Percentiles rank a stretch among this genome's conserved stretches.
These are phyloP conservation scores for Lasiodiplodia sp. DNA, from an alignment of 2,329 filamentous ascomycete genomes.

Conservation along the genomic window DNA sequence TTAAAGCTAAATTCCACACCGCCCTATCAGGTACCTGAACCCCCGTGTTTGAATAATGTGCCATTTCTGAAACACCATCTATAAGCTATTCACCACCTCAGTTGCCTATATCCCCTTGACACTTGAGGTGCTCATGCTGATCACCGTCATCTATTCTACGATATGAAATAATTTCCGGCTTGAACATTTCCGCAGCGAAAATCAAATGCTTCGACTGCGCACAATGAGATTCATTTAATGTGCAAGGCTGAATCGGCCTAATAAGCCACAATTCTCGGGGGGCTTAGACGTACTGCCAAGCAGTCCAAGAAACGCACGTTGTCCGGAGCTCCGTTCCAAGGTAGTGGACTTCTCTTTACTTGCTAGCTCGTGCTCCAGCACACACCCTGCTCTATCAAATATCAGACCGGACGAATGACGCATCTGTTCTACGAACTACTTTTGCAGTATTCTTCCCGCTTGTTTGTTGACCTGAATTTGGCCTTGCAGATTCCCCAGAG, in stretches of 20 bases:
- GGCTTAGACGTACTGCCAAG: not conserved
- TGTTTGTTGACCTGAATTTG: too few relatives aligned
- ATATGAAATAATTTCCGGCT: not conserved
- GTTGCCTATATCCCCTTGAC: not conserved
- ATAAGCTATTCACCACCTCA: conserved; percentile 4
- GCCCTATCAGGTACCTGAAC: not conserved
- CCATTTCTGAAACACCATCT: conserved; percentile 4
- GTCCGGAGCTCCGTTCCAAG: not conserved
- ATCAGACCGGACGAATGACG: not conserved
- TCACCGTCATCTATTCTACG: not conserved
- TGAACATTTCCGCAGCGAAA: not conserved
- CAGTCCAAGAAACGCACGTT: not conserved
- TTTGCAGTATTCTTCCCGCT: too few relatives aligned
- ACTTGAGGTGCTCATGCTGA: not conserved
- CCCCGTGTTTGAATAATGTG: not conserved
- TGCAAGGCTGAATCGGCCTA: not conserved
- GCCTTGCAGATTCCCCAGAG: too few relatives aligned
- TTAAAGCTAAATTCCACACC: not conserved
- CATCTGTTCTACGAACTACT: too few relatives aligned
- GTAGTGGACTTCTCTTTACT: not conserved
- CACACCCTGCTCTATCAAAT: not conserved
- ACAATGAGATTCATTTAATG: not conserved
- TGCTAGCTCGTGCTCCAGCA: not conserved
- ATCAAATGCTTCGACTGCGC: not conserved
- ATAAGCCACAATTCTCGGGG: not conserved